These are phyloP conservation scores for Alloteropsis angusta DNA, from an alignment of 202 grass and related monocot genomes.

Conservation along the genomic window DNA sequence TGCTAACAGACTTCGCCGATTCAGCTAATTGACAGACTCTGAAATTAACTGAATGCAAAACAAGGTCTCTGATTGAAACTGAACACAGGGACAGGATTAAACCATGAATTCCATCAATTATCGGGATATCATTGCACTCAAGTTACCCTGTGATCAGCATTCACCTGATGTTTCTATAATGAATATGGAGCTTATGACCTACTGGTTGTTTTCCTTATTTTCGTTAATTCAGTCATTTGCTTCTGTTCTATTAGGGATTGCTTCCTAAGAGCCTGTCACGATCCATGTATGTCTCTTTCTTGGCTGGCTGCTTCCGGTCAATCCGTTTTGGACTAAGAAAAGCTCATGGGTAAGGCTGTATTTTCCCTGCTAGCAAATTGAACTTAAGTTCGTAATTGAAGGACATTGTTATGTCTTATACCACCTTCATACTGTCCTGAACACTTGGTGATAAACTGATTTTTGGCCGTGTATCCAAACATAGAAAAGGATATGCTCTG, in stretches of 20 bases:
- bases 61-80: too few species aligned
- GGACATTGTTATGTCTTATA: not conserved
- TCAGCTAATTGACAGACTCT: too few species aligned
- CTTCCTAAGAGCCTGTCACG: slow-evolving; percentile 75
- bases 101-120: slow-evolving; percentile 22
- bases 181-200: not conserved
- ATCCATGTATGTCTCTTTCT: slow-evolving; percentile 93
- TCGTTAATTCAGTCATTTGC: not conserved
- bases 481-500: slow-evolving; percentile 84
- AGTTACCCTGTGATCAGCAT: not conserved
- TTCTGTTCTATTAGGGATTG: slow-evolving; percentile 49
- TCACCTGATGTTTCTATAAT: slow-evolving; percentile 1
- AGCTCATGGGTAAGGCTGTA: slow-evolving; percentile 80
- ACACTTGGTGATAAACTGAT: not conserved
- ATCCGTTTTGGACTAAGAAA: slow-evolving; percentile 85
- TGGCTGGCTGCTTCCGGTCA: slow-evolving; percentile 87
- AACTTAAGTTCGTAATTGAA: not conserved
- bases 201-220: not conserved
- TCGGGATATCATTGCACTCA: not conserved
- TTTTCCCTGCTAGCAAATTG: not conserved
- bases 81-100: too few species aligned
- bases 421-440: not conserved
- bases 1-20: too few species aligned
- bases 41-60: too few species aligned
- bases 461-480: not conserved